phyloP scores from a whole-genome alignment of 768 basidiomycete genomes.

The Hirschioporus abietinus region DNA sequence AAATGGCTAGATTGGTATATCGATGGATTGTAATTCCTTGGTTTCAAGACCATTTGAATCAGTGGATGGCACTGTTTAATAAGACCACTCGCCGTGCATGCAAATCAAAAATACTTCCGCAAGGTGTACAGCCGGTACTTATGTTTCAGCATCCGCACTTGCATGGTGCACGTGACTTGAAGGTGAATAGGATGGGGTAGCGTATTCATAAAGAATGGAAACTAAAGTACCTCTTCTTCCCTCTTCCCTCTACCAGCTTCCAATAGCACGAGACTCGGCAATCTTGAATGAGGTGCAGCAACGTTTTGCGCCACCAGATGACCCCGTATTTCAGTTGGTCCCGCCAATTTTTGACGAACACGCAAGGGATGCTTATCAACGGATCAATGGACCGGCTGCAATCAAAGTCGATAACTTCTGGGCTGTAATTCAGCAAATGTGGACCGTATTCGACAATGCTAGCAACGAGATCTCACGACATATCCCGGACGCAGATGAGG shows the following conservation, averaged over 20 bases:
- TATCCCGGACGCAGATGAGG: no score
- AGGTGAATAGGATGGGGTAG: no score
- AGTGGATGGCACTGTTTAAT: slow-evolving; percentile 21
- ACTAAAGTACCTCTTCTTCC: slow-evolving; percentile 3
- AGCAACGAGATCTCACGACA: no score
- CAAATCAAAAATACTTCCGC: slow-evolving; percentile 33
- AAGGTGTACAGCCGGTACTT: slow-evolving; percentile 28
- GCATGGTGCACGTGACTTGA: slow-evolving; percentile 28
- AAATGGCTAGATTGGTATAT: slow-evolving; percentile 30
- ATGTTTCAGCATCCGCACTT: slow-evolving; percentile 27
- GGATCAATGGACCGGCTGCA: slow-evolving; percentile 22
- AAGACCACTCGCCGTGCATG: slow-evolving; percentile 19
- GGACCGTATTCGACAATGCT: no score
- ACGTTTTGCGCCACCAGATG: slow-evolving; percentile 27
- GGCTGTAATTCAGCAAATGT: slow-evolving; percentile 4
- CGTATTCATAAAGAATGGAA: not conserved
- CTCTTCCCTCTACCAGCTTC: slow-evolving; percentile 15
- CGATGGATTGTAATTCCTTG: slow-evolving; percentile 36
- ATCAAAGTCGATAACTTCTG: slow-evolving; percentile 19
- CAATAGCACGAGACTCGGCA: slow-evolving; percentile 10
- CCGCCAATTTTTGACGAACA: slow-evolving; percentile 25
- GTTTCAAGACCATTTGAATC: slow-evolving; percentile 34
- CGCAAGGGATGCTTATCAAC: slow-evolving; percentile 16
- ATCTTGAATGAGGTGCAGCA: slow-evolving; percentile 16
- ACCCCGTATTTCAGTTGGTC: slow-evolving; percentile 31